phyloP scores from a whole-genome alignment of 1,139 yeast species.

The Debaryomyces nepalensis region DNA sequence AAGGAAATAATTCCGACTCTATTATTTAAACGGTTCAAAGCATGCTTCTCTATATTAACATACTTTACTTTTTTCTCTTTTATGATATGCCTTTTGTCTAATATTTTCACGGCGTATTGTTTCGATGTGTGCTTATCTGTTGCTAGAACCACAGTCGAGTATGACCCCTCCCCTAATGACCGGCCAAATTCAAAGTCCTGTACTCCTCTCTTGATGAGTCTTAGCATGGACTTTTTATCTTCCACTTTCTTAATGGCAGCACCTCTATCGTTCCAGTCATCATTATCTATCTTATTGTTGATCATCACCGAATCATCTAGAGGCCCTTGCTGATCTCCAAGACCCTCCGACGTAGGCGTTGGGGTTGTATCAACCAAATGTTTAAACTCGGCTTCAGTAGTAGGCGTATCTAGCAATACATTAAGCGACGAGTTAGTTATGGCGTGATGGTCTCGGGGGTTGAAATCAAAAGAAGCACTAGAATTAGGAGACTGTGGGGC shows the following conservation, averaged over 20 bases:
- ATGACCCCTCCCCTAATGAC: conserved; percentile 93
- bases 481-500: conserved; percentile 39
- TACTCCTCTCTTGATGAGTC: conserved; percentile 62
- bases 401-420: conserved; percentile 41
- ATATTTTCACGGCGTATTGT: conserved; percentile 86
- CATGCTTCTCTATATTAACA: conserved; percentile 94
- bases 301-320: not conserved
- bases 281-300: conserved; percentile 13
- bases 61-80: conserved; percentile 94
- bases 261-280: conserved; percentile 43
- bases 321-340: conserved; percentile 1
- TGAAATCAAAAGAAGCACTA: conserved; percentile 35
- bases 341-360: not conserved
- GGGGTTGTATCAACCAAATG: conserved; percentile 15
- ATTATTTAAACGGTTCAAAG: conserved; percentile 80
- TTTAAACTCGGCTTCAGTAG: conserved; percentile 26
- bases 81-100: conserved; percentile 92
- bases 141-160: conserved; percentile 90
- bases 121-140: conserved; percentile 72
- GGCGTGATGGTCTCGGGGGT: conserved; percentile 26
- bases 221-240: conserved; percentile 23
- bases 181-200: conserved; percentile 87
- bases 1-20: conserved; percentile 77
- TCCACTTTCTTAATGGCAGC: conserved; percentile 41
- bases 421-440: conserved; percentile 42